These are phyloP conservation scores for Glarea lozoyensis DNA, from an alignment of 495 filamentous ascomycete species.

Conservation along the genomic window DNA sequence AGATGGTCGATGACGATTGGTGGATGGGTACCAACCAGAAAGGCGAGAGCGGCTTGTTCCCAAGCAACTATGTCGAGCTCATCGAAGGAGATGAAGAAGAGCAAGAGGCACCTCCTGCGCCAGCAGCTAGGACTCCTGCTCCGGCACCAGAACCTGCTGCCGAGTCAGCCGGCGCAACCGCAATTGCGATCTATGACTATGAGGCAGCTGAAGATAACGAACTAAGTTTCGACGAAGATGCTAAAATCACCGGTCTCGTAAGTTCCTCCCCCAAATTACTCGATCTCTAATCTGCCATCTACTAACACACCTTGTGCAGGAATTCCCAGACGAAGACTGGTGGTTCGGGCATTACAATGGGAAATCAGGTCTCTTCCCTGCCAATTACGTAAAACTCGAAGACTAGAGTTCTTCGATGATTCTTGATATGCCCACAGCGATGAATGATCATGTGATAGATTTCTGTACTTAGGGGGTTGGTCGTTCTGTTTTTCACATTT, in stretches of 20 bases:
- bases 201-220: conserved; percentile 98
- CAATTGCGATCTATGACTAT: conserved; percentile 89
- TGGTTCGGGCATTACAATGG: conserved; percentile 85
- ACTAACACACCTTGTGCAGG: conserved; percentile 35
- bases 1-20: conserved; percentile 97
- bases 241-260: conserved; percentile 52
- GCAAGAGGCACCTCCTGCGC: conserved; percentile 20
- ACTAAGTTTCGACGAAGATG: conserved; percentile 84
- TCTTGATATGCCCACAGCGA: too few species aligned
- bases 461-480: too few species aligned
- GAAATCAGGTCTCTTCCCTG: conserved; percentile 81
- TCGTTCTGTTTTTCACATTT: too few species aligned
- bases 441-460: too few species aligned
- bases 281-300: conserved; percentile 3
- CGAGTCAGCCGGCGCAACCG: conserved; percentile 45
- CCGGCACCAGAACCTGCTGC: conserved; percentile 22
- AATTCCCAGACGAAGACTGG: conserved; percentile 99
- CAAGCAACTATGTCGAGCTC: conserved; percentile 92
- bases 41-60: conserved; percentile 85
- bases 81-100: conserved; percentile 55
- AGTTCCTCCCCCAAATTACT: conserved; percentile 2
- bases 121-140: conserved; percentile 22
- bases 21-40: conserved; percentile 82
- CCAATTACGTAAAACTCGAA: conserved; percentile 68
- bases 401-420: conserved; percentile 29